Conservation (phyloP, 768 basidiomycete species). For the Tephrocybe sp. region DNA sequence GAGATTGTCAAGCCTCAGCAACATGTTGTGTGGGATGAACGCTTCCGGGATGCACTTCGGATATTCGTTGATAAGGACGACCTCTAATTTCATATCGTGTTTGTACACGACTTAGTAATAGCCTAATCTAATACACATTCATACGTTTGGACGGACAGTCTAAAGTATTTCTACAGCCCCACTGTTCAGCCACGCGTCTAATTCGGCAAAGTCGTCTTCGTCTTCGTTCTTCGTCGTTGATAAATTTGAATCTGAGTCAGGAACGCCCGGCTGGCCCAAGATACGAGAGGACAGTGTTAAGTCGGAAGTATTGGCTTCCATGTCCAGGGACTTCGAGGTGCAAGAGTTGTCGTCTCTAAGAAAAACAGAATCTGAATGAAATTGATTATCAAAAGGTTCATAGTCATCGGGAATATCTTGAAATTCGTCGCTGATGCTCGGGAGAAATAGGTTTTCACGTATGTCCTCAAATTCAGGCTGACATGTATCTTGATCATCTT, state of each 20-base stretch:
- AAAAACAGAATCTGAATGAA: not conserved
- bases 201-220: conserved; percentile 55
- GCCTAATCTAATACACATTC: no score
- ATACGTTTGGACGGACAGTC: no score
- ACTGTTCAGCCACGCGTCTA: conserved; percentile 69
- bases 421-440: conserved; percentile 3
- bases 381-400: not conserved
- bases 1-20: conserved; percentile 63
- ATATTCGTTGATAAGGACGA: conserved; percentile 49
- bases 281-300: not conserved
- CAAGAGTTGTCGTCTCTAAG: conserved; percentile 27
- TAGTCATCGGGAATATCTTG: not conserved
- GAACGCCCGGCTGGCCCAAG: not conserved
- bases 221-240: not conserved
- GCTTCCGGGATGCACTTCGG: conserved; percentile 57
- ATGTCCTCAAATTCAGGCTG: not conserved
- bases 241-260: not conserved
- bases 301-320: not conserved
- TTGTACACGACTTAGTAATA: no score
- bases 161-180: conserved; percentile 59
- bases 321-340: conserved; percentile 23
- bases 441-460: conserved; percentile 6
- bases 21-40: conserved; percentile 73
- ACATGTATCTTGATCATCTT: no score
- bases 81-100: conserved; percentile 9